phyloP scores from a whole-genome alignment of 306 rosid species.

The Dalbergia cochinchinensis region DNA sequence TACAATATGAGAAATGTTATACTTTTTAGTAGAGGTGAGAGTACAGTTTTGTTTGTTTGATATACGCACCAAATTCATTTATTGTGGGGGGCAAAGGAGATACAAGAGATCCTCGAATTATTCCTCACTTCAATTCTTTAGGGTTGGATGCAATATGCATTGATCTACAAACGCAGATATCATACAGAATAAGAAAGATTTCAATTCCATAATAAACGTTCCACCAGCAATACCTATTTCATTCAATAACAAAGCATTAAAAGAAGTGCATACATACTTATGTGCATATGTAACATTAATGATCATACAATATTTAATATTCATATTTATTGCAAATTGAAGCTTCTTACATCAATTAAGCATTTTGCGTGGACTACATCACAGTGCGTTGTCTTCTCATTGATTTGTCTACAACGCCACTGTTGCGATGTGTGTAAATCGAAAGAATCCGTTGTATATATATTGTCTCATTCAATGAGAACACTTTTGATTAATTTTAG shows the following conservation, averaged over 20 bases:
- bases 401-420: background rate
- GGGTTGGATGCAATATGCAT: background rate
- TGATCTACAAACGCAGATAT: conserved; percentile 24
- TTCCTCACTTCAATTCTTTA: conserved; percentile 30
- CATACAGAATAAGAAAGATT: conserved; percentile 27
- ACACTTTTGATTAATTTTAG: background rate
- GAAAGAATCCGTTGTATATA: background rate
- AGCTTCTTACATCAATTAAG: conserved; percentile 37
- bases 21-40: background rate
- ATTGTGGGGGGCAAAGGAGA: conserved; percentile 27
- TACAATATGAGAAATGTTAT: background rate
- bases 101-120: conserved; percentile 11
- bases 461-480: background rate
- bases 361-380: background rate
- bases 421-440: background rate
- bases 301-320: conserved; percentile 31
- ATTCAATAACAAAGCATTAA: conserved; percentile 50
- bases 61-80: conserved; percentile 43
- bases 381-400: background rate
- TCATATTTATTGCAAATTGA: conserved; percentile 34
- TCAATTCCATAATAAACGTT: conserved; percentile 44
- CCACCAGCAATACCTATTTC: conserved; percentile 43
- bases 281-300: conserved; percentile 31
- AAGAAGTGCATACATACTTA: conserved; percentile 36
- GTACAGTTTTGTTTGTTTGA: background rate